phyloP scores from a whole-genome alignment of 2,329 filamentous ascomycete species.

The Didymella glomerata region DNA sequence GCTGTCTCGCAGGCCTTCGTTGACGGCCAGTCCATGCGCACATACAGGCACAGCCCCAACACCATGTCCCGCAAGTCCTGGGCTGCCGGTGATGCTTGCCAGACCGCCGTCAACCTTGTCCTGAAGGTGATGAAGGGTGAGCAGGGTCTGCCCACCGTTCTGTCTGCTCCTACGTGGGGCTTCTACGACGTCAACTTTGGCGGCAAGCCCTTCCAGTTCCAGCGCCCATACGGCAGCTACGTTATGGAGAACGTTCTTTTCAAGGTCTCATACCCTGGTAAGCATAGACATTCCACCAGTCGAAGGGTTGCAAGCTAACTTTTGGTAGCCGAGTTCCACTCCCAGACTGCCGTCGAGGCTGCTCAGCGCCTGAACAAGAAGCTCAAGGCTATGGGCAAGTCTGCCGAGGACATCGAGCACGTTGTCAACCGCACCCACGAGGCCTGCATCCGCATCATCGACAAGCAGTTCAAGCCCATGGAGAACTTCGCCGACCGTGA shows the following conservation, averaged over 20 bases:
- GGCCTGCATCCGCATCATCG: conserved; percentile 97
- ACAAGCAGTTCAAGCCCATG: conserved; percentile 99
- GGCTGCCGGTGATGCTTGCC: conserved; percentile 97
- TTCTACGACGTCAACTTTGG: conserved; percentile 99
- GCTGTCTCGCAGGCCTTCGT: conserved; percentile 98
- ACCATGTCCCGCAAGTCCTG: conserved; percentile 99
- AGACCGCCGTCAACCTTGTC: conserved; percentile 89
- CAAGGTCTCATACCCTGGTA: conserved; percentile 98
- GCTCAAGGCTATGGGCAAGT: conserved; percentile 86
- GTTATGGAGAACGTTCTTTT: conserved; percentile 99
- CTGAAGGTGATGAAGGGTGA: conserved; percentile 93
- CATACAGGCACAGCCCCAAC: conserved; percentile 97
- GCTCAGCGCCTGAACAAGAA: conserved; percentile 87
- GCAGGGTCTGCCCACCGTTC: conserved; percentile 87
- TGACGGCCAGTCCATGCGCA: conserved; percentile 93
- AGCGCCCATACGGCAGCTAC: conserved; percentile 95
- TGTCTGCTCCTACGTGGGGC: conserved; percentile 92
- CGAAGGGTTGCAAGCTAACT: conserved; percentile 8
- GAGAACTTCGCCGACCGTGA: conserved; percentile 99
- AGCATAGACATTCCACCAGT: conserved; percentile 37
- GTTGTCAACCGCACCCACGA: conserved; percentile 97
- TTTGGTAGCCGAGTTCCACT: conserved; percentile 86
- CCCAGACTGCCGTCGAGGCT: conserved; percentile 95
- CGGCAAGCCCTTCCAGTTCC: conserved; percentile 90
- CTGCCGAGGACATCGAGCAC: conserved; percentile 86